Conservation (phyloP, 2,329 filamentous ascomycete genomes). For the Diaporthe sp. region DNA sequence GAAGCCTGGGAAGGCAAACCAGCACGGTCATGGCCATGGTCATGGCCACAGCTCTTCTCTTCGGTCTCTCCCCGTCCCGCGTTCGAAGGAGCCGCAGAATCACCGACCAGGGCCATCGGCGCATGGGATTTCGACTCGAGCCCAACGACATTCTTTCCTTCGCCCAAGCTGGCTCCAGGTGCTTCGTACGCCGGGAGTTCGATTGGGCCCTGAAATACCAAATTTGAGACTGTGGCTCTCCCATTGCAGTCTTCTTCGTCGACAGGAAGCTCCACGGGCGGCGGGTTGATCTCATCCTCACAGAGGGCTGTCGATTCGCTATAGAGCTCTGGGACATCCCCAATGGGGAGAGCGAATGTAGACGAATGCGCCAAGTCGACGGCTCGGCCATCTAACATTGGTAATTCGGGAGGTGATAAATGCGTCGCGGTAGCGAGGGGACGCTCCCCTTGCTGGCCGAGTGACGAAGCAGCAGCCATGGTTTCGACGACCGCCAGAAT, state of each 20-base stretch:
- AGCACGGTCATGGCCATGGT: conserved; percentile 34
- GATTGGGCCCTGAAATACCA: conserved; percentile 46
- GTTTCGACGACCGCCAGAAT: not conserved
- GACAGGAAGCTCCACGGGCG: conserved; percentile 61
- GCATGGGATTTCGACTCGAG: conserved; percentile 41
- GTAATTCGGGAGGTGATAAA: conserved; percentile 42
- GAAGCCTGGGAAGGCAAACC: conserved; percentile 47
- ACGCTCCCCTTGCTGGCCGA: not conserved
- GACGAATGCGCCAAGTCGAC: conserved; percentile 33
- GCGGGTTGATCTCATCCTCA: conserved; percentile 58
- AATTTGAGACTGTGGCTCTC: conserved; percentile 32
- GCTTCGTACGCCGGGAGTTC: conserved; percentile 56
- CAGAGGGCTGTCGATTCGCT: conserved; percentile 59
- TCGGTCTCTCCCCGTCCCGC: not conserved
- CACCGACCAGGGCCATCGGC: conserved; percentile 14
- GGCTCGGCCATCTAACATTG: conserved; percentile 54
- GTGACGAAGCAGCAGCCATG: not conserved
- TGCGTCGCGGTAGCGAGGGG: conserved; percentile 14
- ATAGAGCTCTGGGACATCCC: conserved; percentile 62
- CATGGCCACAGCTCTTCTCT: not conserved
- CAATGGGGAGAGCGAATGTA: conserved; percentile 55
- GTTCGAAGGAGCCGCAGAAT: not conserved
- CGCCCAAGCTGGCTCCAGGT: conserved; percentile 46
- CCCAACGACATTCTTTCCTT: conserved; percentile 42
- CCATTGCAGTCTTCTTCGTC: conserved; percentile 51